A percentile compares a stretch with the other conserved stretches of the same genome.
These are phyloP conservation scores for Alectoria sarmentosa DNA, from an alignment of 495 filamentous ascomycete genomes.

Conservation along the genomic window DNA sequence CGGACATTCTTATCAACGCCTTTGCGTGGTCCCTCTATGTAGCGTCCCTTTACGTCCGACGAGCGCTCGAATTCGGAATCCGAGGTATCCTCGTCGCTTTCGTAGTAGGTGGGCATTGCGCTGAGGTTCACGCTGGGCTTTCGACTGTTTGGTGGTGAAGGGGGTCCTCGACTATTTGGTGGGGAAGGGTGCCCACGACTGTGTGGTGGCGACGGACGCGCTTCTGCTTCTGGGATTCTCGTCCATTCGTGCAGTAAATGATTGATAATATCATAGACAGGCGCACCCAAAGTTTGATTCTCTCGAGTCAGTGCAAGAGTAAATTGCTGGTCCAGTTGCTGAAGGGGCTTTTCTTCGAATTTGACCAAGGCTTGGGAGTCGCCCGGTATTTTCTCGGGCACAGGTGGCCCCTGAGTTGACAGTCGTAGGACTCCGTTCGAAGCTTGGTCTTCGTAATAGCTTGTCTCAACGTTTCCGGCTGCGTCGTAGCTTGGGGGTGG, in stretches of 20 bases:
- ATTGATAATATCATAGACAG: slow-evolving; percentile 34
- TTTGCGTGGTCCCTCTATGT: slow-evolving; percentile 33
- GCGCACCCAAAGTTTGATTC: slow-evolving; percentile 36
- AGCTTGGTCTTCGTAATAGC: slow-evolving; percentile 18
- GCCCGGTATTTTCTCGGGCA: slow-evolving; percentile 16
- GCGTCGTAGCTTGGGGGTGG: slow-evolving; percentile 30
- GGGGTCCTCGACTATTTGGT: neutral
- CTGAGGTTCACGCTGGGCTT: neutral
- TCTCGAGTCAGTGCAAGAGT: slow-evolving; percentile 34
- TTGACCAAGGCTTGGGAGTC: slow-evolving; percentile 26
- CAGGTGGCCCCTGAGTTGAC: slow-evolving; percentile 12
- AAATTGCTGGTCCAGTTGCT: slow-evolving; percentile 32
- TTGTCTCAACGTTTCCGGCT: slow-evolving; percentile 16
- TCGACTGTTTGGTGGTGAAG: slow-evolving; percentile 6
- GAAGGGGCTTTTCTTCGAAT: slow-evolving; percentile 30
- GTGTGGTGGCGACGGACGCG: slow-evolving; percentile 7
- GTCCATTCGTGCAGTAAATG: slow-evolving; percentile 36
- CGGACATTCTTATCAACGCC: slow-evolving; percentile 31
- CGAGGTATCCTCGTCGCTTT: slow-evolving; percentile 29
- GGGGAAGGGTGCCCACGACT: slow-evolving; percentile 3
- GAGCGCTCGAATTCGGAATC: slow-evolving; percentile 30
- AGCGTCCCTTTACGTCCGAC: slow-evolving; percentile 30
- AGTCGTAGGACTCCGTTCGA: slow-evolving; percentile 8
- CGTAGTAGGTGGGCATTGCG: slow-evolving; percentile 17
- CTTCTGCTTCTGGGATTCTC: slow-evolving; percentile 18